These are phyloP conservation scores for Blepharisma japonicum DNA, from an alignment of 73 alveolate species.

Conservation along the genomic window DNA sequence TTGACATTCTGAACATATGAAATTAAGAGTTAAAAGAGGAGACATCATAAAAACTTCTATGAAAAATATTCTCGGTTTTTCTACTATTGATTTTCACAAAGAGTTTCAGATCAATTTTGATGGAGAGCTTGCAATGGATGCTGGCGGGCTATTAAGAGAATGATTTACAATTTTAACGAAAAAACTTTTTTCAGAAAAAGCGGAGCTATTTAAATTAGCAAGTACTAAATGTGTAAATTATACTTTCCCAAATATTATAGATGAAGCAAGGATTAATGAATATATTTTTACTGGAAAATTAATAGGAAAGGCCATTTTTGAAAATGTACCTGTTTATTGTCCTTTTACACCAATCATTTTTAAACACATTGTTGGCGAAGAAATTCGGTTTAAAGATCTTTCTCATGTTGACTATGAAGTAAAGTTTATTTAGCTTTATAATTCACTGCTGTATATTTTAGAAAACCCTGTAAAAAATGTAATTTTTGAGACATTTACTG, in stretches of 20 bases:
- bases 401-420: constrained; percentile 40
- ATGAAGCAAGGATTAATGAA: constrained; percentile 22
- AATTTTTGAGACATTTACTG: neutral
- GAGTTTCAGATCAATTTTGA: constrained; percentile 48
- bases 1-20: neutral
- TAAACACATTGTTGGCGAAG: constrained; percentile 47
- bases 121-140: constrained; percentile 60
- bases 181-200: constrained; percentile 27
- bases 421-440: too few relatives aligned
- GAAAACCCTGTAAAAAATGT: constrained; percentile 4
- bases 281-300: constrained; percentile 68
- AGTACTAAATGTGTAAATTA: neutral
- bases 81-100: constrained; percentile 21
- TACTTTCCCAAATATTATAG: neutral
- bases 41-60: constrained; percentile 14
- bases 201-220: neutral
- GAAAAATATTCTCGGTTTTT: neutral
- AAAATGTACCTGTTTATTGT: constrained; percentile 63
- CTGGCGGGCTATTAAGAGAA: constrained; percentile 63
- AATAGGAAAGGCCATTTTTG: constrained; percentile 78
- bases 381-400: constrained; percentile 37
- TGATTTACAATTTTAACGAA: constrained; percentile 48
- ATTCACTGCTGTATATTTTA: neutral
- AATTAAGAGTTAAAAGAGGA: neutral
- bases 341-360: constrained; percentile 51